Evolutionary conservation across 306 rosid genomes (phyloP).

Genomic region (Spatholobus suberectus): DNA sequence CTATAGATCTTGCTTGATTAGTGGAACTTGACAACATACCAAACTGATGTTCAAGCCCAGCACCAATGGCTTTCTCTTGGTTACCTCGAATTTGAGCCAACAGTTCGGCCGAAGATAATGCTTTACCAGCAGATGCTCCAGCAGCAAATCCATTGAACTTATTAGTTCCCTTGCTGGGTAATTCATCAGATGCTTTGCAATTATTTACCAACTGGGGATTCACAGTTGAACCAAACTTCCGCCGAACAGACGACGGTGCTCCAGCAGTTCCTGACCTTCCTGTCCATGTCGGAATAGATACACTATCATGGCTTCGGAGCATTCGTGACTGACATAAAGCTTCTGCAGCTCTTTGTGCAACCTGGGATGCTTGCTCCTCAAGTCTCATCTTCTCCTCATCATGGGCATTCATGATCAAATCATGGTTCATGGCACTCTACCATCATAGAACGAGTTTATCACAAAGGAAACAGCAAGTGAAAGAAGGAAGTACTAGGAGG

Average conservation of each 20-base stretch:
- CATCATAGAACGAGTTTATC: conserved; percentile 33
- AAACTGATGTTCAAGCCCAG: conserved; percentile 73
- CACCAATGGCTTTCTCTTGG: conserved; percentile 76
- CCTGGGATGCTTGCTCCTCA: conserved; percentile 90
- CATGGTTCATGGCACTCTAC: conserved; percentile 95
- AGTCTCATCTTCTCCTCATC: conserved; percentile 88
- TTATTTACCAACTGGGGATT: conserved; percentile 62
- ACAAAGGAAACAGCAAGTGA: conserved; percentile 7
- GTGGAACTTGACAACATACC: conserved; percentile 46
- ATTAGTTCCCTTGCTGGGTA: conserved; percentile 50
- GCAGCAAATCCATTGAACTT: conserved; percentile 66
- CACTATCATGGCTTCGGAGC: conserved; percentile 72
- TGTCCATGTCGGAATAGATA: conserved; percentile 95
- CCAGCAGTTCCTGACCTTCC: conserved; percentile 97
- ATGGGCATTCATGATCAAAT: conserved; percentile 83
- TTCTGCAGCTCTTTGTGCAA: conserved; percentile 96
- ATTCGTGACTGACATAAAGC: conserved; percentile 88
- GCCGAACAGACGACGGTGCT: conserved; percentile 75
- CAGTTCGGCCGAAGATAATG: conserved; percentile 80
- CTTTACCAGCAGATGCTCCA: conserved; percentile 86
- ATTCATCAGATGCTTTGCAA: conserved; percentile 54
- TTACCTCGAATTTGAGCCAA: conserved; percentile 71
- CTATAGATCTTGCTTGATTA: conserved; percentile 51
- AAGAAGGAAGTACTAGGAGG: conserved; percentile 4
- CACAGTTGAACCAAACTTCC: conserved; percentile 83